These are phyloP conservation scores for Colletotrichum musae DNA, from an alignment of 2,329 filamentous ascomycete species.

Conservation along the genomic window DNA sequence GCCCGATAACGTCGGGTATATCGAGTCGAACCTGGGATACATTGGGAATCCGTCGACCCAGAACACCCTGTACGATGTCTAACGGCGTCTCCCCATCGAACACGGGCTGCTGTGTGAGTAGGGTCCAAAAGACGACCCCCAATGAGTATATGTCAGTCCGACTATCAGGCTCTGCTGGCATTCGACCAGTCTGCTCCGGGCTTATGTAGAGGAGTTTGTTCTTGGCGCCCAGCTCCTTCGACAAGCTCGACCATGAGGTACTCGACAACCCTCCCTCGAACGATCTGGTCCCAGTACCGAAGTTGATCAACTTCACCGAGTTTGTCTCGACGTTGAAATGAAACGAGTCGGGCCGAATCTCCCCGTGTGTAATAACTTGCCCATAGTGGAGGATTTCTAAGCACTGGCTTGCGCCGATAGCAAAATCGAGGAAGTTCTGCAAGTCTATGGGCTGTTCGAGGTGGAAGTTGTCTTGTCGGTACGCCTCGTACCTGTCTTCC, in stretches of 20 bases:
- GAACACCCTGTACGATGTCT: slow-evolving; percentile 91
- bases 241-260: slow-evolving; percentile 87
- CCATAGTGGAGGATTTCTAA: slow-evolving; percentile 93
- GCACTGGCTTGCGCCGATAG: slow-evolving; percentile 88
- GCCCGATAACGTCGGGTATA: slow-evolving; percentile 84
- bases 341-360: slow-evolving; percentile 91
- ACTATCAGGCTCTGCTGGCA: slow-evolving; percentile 92
- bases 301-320: slow-evolving; percentile 84
- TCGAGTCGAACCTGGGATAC: slow-evolving; percentile 85
- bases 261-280: slow-evolving; percentile 92
- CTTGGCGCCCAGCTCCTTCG: slow-evolving; percentile 86
- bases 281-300: slow-evolving; percentile 87
- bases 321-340: slow-evolving; percentile 83
- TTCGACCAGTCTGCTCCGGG: slow-evolving; percentile 92
- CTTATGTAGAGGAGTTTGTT: slow-evolving; percentile 94
- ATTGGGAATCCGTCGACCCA: slow-evolving; percentile 82
- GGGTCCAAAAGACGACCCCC: slow-evolving; percentile 89
- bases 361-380: slow-evolving; percentile 88
- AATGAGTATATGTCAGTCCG: slow-evolving; percentile 95
- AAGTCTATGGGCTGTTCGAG: slow-evolving; percentile 76
- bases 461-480: slow-evolving; percentile 60
- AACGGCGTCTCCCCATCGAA: slow-evolving; percentile 86
- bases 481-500: slow-evolving; percentile 64
- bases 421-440: slow-evolving; percentile 88
- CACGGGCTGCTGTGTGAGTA: slow-evolving; percentile 83